Percentiles rank a stretch among this genome's conserved stretches.
These are phyloP conservation scores for Orobanche coerulescens DNA, from an alignment of 257 asterid species.

Conservation along the genomic window DNA sequence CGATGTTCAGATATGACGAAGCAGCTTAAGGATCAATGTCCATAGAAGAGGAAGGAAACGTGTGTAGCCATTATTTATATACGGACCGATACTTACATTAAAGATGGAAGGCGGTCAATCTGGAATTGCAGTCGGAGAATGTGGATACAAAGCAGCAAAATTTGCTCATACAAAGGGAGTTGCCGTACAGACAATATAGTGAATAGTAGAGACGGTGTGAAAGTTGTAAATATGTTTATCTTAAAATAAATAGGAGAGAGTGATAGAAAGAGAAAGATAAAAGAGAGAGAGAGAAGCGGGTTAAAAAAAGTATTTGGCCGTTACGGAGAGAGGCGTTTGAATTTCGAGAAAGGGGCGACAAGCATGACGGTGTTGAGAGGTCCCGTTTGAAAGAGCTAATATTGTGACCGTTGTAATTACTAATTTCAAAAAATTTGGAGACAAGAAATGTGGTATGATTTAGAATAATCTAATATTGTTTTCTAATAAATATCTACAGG, in stretches of 20 bases:
- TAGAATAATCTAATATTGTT: too few species aligned
- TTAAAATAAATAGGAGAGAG: slow-evolving; percentile 12
- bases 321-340: slow-evolving; percentile 44
- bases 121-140: slow-evolving; percentile 26
- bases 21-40: slow-evolving; percentile 19
- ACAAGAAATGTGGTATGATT: too few species aligned
- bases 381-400: slow-evolving; percentile 13
- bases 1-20: slow-evolving; percentile 20
- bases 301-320: slow-evolving; percentile 38
- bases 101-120: slow-evolving; percentile 40
- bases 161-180: slow-evolving; percentile 35
- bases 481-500: too few species aligned
- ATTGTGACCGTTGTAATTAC: slow-evolving; percentile 36
- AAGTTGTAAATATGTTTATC: slow-evolving; percentile 15
- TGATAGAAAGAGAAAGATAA: slow-evolving; percentile 19
- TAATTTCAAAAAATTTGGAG: too few species aligned
- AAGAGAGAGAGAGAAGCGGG: slow-evolving; percentile 17
- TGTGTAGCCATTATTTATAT: not conserved
- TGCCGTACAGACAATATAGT: slow-evolving; percentile 29
- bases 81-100: slow-evolving; percentile 26
- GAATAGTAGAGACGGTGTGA: slow-evolving; percentile 26
- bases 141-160: not conserved
- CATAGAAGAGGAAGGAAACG: not conserved
- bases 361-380: slow-evolving; percentile 30
- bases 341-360: slow-evolving; percentile 15